Base-by-base conservation (phyloP, 2,329 filamentous ascomycete species). In the Exserohilum turcica region DNA sequence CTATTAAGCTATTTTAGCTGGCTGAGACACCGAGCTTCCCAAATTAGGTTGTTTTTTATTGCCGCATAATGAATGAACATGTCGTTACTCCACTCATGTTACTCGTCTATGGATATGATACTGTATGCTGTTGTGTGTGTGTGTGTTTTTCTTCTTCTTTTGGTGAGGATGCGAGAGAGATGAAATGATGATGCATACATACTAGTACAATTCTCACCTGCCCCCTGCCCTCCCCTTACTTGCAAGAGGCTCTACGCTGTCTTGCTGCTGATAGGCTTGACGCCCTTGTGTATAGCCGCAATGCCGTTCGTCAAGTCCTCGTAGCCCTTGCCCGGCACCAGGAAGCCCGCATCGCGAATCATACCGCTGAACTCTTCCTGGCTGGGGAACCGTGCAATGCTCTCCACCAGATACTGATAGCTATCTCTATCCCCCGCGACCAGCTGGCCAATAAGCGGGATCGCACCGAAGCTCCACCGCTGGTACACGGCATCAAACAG, bases 371-470 rank as follows among this genome's bases (percentile, higher is more conserved):
- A 99, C 62, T 91, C 86, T 46, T 86, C 82, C 79, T 99, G 95
- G 63, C 80, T 88, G 0, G 94, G 95, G 73, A 97, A 97, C 42
- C 84, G 81, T 77, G 97, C 92, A 74, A 99, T 99, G 75, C 92
- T 97, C 82, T 99, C 94, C 8, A 99, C 94, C 8, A 99, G 82
- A 77, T 99, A 99, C 80, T 99, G 94, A 76, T 99, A 99, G 73
- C 91, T 96, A 70, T 95, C 93, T 51, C 93, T 82, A 73, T 99
- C 95, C 6, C 91, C 91, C 1, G 94, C 93, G 13, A 99, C 92
- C 56, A 99, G 72, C 78, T 99, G 93, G 2, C 94, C 95, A 68
- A 99, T 97, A 63, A 99, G 76, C 0, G 94, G 94, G 61, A 99
- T 99, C 10, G 91, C 92, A 54, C 86, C 84, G 74, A 99, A 99